Evolutionary conservation across 768 basidiomycete genomes (phyloP), one percentile per base, ranked within the genome.

Genomic region (Tricholoma saponaceum): DNA sequence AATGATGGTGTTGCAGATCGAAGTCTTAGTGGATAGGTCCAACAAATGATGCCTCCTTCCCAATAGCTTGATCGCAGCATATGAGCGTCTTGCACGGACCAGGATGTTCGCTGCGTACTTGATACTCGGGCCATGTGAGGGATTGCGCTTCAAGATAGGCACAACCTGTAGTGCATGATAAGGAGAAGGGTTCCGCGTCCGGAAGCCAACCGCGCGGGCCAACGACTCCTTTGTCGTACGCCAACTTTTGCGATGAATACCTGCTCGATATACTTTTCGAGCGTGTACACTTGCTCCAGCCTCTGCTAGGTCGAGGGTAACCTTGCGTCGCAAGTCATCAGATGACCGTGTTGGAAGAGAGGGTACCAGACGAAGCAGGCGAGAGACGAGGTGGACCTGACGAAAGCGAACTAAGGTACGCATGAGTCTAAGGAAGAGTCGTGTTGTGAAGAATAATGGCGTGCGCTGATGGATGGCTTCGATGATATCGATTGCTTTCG

Each of bases 1-100:
- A 2, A 89, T 66, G 28, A 88, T 75, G 28, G 76, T 74, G 62
- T 89, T 90, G 3, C 84, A 84, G 10, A 86, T 65, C 20, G 67
- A 61, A 0, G 84, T 83, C 41, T 70, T 66, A 13, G 67, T 67
- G 56, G 61, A 64, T 4, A 56, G 16, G 56, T 76, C 72, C 18
- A 77, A 58, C 1, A 66, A 61, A 20, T 56, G 51, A 26, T 65
- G 66, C 2, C 68, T 67, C 23, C 67, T 54, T 18, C 62, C 62
- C 58, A 81, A 76, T 4, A 84, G 57, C 56, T 64, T 72, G 54
- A 75, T 75, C 3, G 83, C 85, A 22, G 77, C 75, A 49, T 67
- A 70, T 16, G 74, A 50, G 16, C 80, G 78, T 13, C 76, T 71
- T 1, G 74, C 72, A n/a, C 70, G 73, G 22, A 79, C 62, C 25